phyloP scores from a whole-genome alignment of 768 basidiomycete genomes.

The Tricholoma saponaceum region DNA sequence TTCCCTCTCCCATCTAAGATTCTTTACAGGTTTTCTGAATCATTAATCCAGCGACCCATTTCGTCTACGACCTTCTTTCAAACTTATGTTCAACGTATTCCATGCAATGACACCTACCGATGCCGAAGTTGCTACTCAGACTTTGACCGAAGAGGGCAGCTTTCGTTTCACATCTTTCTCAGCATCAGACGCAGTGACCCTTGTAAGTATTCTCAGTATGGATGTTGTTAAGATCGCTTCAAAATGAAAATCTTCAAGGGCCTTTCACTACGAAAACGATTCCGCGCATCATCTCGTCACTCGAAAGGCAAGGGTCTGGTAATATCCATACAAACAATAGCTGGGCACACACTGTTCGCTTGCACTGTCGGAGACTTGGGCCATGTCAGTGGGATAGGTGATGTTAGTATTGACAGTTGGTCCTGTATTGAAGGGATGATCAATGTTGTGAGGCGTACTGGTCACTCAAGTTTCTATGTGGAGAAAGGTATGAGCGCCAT shows the following conservation, averaged over 20 bases:
- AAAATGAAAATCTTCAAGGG: slow-evolving; percentile 31
- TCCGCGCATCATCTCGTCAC: slow-evolving; percentile 67
- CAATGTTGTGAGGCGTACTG: slow-evolving; percentile 71
- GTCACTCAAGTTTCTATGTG: slow-evolving; percentile 83
- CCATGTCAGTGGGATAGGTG: slow-evolving; percentile 57
- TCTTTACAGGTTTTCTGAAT: background rate
- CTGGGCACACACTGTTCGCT: slow-evolving; percentile 74
- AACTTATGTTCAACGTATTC: slow-evolving; percentile 59
- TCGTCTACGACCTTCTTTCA: slow-evolving; percentile 5
- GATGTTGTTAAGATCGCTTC: background rate
- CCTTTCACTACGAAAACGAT: slow-evolving; percentile 80
- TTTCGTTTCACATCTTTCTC: slow-evolving; percentile 74
- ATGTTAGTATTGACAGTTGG: slow-evolving; percentile 83
- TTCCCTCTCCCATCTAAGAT: background rate
- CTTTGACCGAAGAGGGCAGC: slow-evolving; percentile 63
- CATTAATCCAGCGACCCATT: background rate
- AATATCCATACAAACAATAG: slow-evolving; percentile 74
- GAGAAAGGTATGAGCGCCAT: slow-evolving; percentile 84
- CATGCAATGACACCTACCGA: slow-evolving; percentile 63
- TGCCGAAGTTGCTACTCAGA: slow-evolving; percentile 67
- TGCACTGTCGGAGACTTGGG: slow-evolving; percentile 85
- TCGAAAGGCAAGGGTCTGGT: slow-evolving; percentile 77
- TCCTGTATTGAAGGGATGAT: slow-evolving; percentile 74
- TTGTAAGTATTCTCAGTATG: slow-evolving; percentile 35
- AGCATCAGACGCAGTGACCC: slow-evolving; percentile 74